Evolutionary conservation across 768 basidiomycete species (phyloP), one percentile per base, ranked within the genome.

Genomic region (Podaxis carcinomalis): DNA sequence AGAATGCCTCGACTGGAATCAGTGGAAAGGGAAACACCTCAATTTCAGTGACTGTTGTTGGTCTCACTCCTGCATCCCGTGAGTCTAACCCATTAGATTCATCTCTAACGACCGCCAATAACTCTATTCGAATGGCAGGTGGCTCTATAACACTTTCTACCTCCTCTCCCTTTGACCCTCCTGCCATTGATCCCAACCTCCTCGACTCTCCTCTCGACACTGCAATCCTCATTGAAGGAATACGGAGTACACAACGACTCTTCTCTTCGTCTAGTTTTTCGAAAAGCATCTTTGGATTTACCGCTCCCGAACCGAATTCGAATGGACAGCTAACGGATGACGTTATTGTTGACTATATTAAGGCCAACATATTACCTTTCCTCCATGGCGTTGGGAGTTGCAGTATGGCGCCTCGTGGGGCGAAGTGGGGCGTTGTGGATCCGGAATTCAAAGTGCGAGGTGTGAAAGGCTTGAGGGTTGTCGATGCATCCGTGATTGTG

Each of bases 111-210:
- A n/a, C 4, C 14, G 13, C 14, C n/a, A 19, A 11, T 13, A 14
- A 23, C 6, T 11, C 11, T 19, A 25, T 9, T 23, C 21, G 21
- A 23, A 25, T 27, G 28, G 9, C 39, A 65, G 64, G 64, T n/a
- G 64, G 62, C n/a, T 57, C 69, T 4, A 39, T 70, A 11, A 62
- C 65, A 3, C 65, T 81, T 61, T 75, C 71, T 56, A 76, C 78
- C 11, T 75, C 70, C 21, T 64, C 73, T 59, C 72, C 78, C 14
- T 82, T 81, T 67, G 72, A 72, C 40, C 28, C 67, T 23, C 82
- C 83, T 0, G 57, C 68, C 16, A 80, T 83, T 68, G 74, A 82
- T 65, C 77, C 79, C 1, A 52, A 57, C 9, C 23, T 63, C 32
- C 73, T 77, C 46, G 62, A 46, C 21, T 51, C 56, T 6, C 56